Evolutionary conservation across 176 grass and related monocot species (phyloP).

Genomic region (Pharus latifolius): DNA sequence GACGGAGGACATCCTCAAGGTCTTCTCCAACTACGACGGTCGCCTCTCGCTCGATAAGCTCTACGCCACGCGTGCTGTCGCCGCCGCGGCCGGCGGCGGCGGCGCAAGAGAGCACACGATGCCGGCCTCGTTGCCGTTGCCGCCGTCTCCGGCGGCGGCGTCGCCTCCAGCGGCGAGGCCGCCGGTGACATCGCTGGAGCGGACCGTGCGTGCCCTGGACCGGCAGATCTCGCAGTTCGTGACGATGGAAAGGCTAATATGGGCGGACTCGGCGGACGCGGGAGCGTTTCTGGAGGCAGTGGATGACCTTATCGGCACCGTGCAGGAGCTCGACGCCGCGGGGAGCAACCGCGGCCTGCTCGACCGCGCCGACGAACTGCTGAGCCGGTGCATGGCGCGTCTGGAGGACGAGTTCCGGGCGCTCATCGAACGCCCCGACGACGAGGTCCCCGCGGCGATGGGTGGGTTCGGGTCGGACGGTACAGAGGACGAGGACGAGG

Average conservation of each 20-base stretch:
- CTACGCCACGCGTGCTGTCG: slow-evolving; percentile 32
- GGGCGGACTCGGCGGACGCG: slow-evolving; percentile 59
- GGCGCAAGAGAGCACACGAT: slow-evolving; percentile 22
- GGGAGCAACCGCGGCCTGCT: slow-evolving; percentile 57
- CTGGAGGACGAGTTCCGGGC: slow-evolving; percentile 86
- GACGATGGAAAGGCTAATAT: slow-evolving; percentile 58
- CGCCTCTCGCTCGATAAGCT: slow-evolving; percentile 86
- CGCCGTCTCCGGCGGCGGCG: neutral
- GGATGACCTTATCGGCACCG: slow-evolving; percentile 72
- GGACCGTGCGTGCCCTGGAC: slow-evolving; percentile 79
- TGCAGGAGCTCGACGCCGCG: slow-evolving; percentile 69
- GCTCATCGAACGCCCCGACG: slow-evolving; percentile 82
- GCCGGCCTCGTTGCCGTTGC: slow-evolving; percentile 19
- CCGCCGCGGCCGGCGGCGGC: neutral
- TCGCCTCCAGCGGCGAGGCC: slow-evolving; percentile 3
- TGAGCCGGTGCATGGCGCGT: slow-evolving; percentile 77
- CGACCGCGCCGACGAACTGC: slow-evolving; percentile 84
- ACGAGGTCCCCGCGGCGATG: slow-evolving; percentile 30
- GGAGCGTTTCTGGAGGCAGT: slow-evolving; percentile 83
- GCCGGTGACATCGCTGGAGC: slow-evolving; percentile 48
- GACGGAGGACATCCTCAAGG: slow-evolving; percentile 91
- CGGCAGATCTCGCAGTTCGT: slow-evolving; percentile 92
- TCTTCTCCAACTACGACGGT: slow-evolving; percentile 90
- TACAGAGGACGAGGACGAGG: slow-evolving; percentile 44
- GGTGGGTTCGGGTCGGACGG: slow-evolving; percentile 44